These are phyloP conservation scores for Rhodotorula sphaerocarpa DNA, from an alignment of 768 basidiomycete genomes.

Conservation along the genomic window DNA sequence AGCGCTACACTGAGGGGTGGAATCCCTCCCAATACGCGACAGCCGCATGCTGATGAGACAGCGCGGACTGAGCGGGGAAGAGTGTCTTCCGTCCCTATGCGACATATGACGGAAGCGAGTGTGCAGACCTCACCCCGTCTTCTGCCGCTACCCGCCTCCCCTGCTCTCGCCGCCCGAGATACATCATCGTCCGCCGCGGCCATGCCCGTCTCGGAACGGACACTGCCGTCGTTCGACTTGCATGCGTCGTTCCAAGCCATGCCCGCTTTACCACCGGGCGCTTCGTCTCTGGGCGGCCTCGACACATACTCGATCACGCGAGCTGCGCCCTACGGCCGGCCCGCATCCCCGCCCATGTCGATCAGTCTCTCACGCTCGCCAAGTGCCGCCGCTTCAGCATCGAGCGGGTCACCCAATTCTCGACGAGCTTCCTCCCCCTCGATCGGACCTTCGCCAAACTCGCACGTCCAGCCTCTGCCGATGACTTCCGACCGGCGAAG, in stretches of 20 bases:
- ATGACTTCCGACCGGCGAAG: not conserved
- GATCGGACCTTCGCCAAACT: not conserved
- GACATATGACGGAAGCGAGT: not conserved
- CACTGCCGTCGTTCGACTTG: conserved; percentile 25
- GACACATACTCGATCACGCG: not conserved
- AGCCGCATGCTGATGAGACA: too few species aligned
- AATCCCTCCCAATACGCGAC: not conserved
- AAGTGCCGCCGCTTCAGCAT: not conserved
- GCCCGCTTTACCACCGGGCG: not conserved
- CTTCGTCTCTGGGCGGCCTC: not conserved
- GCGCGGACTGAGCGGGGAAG: too few species aligned
- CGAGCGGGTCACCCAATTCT: not conserved
- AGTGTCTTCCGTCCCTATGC: too few species aligned
- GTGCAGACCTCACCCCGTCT: conserved; percentile 14
- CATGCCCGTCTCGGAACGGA: too few species aligned
- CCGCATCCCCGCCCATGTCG: conserved; percentile 7
- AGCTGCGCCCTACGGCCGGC: not conserved
- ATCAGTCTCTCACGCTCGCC: conserved; percentile 4
- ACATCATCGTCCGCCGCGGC: not conserved
- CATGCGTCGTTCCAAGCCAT: conserved; percentile 31
- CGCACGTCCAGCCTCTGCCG: not conserved
- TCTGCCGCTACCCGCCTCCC: not conserved
- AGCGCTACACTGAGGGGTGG: too few species aligned
- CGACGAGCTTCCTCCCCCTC: not conserved
- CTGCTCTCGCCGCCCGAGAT: not conserved